Evolutionary conservation across 768 basidiomycete genomes (phyloP), one percentile per base, ranked within the genome.

Genomic region (Ramaria rubella): DNA sequence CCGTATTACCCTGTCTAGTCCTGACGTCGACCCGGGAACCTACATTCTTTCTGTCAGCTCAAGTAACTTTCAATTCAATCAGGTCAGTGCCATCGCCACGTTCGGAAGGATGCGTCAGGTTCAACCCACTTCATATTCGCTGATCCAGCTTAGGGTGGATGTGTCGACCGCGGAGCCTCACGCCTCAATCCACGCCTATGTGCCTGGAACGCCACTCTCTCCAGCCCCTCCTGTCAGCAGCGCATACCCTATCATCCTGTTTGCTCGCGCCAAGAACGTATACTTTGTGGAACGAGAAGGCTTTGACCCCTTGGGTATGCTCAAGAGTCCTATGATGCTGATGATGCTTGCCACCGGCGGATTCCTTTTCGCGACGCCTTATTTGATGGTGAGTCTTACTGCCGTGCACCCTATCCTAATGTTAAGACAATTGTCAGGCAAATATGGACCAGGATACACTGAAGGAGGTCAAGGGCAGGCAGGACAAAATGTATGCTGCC

Each of bases 311-410:
- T 54, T 86, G 56, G 81, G 74, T 52, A 90, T 92, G 86, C 73
- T 92, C 64, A 80, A 84, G 57, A 92, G 82, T 65, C 89, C 89
- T 6, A 90, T 92, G 89, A 86, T 87, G 77, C 70, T 92, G 57
- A 77, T 90, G 67, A 86, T 88, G 82, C 75, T 81, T 29, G 69
- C 78, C 60, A 85, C 78, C 44, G 88, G 78, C 34, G 72, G 70
- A 49, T 79, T 89, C 79, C 78, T 87, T 72, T 68, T 91, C 26
- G 79, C 76, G 23, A 83, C 81, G 80, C 89, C 88, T 4, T 89
- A 86, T 64, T 68, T 91, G 53, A 85, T 86, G 78, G 89, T 89
- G 64, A 48, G 73, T 56, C 17, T 42, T n/a, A 7, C 23, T 49
- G 19, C 19, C 34, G 9, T 15, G 15, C 26, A 23, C 31, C 4